Evolutionary conservation across 2,329 filamentous ascomycete species (phyloP).

Genomic region (Magnaporthiopsis poae): DNA sequence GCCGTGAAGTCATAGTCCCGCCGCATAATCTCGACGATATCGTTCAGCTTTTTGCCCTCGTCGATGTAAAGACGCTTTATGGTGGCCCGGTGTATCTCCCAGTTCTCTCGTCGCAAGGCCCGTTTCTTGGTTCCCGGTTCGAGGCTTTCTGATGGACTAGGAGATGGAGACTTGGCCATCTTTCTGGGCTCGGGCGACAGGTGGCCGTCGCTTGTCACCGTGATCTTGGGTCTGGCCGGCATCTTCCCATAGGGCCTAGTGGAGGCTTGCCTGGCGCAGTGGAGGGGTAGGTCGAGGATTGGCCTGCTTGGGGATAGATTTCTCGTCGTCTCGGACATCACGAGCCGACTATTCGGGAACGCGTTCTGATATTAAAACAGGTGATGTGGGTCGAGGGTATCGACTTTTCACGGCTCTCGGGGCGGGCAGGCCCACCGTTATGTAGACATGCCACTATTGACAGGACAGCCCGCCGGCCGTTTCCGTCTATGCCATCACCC

Average conservation of each 20-base stretch:
- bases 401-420: not conserved
- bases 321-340: not conserved
- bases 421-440: not conserved
- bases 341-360: too few species aligned
- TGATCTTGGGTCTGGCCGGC: not conserved
- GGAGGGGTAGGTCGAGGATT: not conserved
- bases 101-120: slow-evolving; percentile 2
- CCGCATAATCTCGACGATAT: slow-evolving; percentile 6
- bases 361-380: not conserved
- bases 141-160: not conserved
- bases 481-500: not conserved
- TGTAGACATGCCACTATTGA: not conserved
- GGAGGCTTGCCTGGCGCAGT: not conserved
- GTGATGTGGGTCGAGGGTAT: not conserved
- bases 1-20: slow-evolving; percentile 4
- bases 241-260: not conserved
- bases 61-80: slow-evolving; percentile 8
- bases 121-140: slow-evolving; percentile 2
- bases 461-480: not conserved
- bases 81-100: slow-evolving; percentile 2
- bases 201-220: not conserved
- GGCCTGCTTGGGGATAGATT: not conserved
- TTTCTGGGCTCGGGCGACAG: not conserved
- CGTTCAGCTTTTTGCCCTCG: slow-evolving; percentile 3
- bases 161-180: not conserved